Evolutionary conservation across 306 rosid genomes (phyloP), one percentile per base, ranked within the genome.

Genomic region (Cucurbita maxima): DNA sequence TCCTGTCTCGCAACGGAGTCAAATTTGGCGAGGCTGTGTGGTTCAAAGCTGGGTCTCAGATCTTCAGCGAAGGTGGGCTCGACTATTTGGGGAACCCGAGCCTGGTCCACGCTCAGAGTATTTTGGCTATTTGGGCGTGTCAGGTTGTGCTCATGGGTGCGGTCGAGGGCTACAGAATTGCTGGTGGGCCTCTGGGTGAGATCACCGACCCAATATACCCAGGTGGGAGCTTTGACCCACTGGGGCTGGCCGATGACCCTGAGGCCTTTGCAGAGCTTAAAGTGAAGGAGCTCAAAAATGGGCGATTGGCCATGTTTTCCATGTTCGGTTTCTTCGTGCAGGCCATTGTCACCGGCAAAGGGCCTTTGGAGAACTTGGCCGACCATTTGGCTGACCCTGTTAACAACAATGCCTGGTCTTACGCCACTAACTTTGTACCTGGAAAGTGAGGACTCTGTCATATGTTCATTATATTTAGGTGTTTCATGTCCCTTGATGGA

Each of bases 21-120:
- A 79, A 82, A 57, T 82, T 82, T 48, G 81, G 83, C 1, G 83
- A 83, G 13, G 86, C 81, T 1, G 79, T 79, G 0, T 83, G 86
- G 83, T 83, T 83, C 77, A 83, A 79, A 58, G 86, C 81, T 0
- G 81, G 81, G 1, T 66, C 81, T 4, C 86, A 83, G 3, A 83
- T 79, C 15, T 83, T 83, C 62, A 73, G 79, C 7, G 86, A 83
- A 30, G 81, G 86, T 1, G 76, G 81, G 5, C 81, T 79, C 0
- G 86, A 83, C 56, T 79, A 83, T 71, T 70, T 83, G 79, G 83
- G 80, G 7, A 80, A 80, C 77, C 83, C 80, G 4, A 76, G 74
- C 74, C 43, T 80, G 37, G 70, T 80, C 41, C 80, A 80, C 30
- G 83, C 80, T 0, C 80, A 76, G 15, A 80, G 83, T 75, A 80